phyloP scores from a whole-genome alignment of 257 asterid genomes.

The Buddleja alternifolia region DNA sequence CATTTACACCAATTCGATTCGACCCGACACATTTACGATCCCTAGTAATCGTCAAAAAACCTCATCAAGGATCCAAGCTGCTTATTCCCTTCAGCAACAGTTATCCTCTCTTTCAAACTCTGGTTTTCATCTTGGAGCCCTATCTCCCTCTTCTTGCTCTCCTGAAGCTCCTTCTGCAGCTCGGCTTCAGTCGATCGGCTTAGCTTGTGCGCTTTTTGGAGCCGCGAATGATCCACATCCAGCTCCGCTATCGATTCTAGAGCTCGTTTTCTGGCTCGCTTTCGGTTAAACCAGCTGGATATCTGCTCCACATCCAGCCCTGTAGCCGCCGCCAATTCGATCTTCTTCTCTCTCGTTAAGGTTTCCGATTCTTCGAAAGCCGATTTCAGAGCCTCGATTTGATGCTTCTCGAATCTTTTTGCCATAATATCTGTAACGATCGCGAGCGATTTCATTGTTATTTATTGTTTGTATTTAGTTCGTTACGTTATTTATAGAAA shows the following conservation, averaged over 20 bases:
- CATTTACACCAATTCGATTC: neutral
- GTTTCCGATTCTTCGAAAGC: conserved; percentile 30
- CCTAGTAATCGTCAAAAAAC: neutral
- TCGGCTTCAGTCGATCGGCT: conserved; percentile 5
- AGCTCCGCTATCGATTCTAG: conserved; percentile 9
- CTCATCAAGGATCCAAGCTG: conserved; percentile 22
- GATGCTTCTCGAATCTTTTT: conserved; percentile 24
- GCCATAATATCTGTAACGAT: conserved; percentile 15
- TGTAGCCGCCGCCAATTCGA: conserved; percentile 27
- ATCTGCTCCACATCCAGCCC: conserved; percentile 48
- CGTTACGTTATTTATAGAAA: conserved; percentile 20
- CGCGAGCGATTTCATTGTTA: neutral
- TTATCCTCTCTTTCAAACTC: conserved; percentile 22
- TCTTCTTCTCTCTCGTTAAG: conserved; percentile 22
- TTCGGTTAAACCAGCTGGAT: conserved; percentile 40
- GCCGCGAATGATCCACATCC: conserved; percentile 6
- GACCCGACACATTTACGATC: neutral
- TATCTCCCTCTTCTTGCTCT: conserved; percentile 23
- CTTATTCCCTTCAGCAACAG: conserved; percentile 17
- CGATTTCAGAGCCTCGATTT: conserved; percentile 25
- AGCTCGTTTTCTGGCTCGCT: conserved; percentile 26
- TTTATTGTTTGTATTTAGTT: neutral
- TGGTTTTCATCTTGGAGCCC: conserved; percentile 28
- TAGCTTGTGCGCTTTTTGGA: conserved; percentile 13
- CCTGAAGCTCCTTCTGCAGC: conserved; percentile 21